Conservation (phyloP, 78 protist species). For the Isochrysis galbana region DNA sequence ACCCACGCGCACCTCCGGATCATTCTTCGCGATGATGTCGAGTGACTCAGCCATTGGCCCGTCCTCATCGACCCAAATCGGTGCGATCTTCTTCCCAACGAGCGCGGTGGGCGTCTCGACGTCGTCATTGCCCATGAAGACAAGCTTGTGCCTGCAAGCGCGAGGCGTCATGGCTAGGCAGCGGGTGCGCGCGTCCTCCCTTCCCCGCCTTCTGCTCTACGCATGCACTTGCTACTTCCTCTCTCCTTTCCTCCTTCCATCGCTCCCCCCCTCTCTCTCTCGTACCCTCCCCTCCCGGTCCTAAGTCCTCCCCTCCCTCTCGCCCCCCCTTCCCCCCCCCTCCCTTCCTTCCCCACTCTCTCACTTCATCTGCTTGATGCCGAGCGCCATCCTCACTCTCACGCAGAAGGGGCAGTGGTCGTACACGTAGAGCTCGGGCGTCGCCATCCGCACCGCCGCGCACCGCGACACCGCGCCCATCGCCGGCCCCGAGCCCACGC, state of each 20-base stretch:
- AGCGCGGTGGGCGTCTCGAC: constrained; percentile 6
- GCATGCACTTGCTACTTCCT: neutral
- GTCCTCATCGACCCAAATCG: neutral
- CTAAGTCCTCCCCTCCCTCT: too few species aligned
- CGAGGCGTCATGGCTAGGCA: too few species aligned
- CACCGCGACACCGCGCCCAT: too few species aligned
- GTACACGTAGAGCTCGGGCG: too few species aligned
- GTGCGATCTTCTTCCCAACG: constrained; percentile 30
- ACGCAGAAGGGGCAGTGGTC: constrained; percentile 40
- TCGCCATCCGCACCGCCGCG: too few species aligned
- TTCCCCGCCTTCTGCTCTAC: neutral
- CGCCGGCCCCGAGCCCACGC: too few species aligned
- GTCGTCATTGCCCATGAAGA: constrained; percentile 19
- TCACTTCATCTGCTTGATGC: neutral
- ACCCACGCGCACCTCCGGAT: too few species aligned
- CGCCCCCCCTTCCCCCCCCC: too few species aligned
- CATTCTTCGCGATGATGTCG: constrained; percentile 17
- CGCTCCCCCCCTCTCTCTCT: too few species aligned
- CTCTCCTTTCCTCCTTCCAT: too few species aligned
- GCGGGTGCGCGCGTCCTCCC: neutral
- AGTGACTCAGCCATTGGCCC: neutral
- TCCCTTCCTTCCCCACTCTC: too few species aligned
- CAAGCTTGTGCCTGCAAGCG: neutral
- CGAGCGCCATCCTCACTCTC: neutral
- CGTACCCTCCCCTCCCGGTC: too few species aligned